Conservation (phyloP, 306 rosid genomes). For the Cucurbita moschata region DNA sequence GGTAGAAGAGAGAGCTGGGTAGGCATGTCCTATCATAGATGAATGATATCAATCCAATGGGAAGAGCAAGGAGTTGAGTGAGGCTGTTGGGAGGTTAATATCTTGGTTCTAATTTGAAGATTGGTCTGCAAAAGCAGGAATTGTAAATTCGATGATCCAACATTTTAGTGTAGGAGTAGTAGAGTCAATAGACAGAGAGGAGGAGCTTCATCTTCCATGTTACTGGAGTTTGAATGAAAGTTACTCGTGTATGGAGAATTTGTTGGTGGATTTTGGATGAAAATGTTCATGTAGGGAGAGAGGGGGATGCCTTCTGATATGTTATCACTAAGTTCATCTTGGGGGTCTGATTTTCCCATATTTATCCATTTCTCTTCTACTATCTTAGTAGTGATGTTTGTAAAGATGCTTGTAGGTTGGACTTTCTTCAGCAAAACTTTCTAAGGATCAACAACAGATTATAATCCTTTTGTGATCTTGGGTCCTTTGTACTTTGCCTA, state of each 20-base stretch:
- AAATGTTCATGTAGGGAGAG: neutral
- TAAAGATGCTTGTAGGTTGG: neutral
- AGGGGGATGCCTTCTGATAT: neutral
- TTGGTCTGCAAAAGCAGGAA: neutral
- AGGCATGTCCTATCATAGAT: conserved; percentile 42
- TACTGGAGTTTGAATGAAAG: neutral
- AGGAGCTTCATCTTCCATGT: neutral
- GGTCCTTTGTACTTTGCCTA: no score
- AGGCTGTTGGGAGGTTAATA: conserved; percentile 68
- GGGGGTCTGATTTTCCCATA: neutral
- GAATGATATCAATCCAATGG: conserved; percentile 32
- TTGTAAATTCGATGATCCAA: neutral
- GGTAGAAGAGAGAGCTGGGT: conserved; percentile 17
- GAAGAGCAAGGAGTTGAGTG: conserved; percentile 20
- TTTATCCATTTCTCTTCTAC: neutral
- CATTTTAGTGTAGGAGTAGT: conserved; percentile 1
- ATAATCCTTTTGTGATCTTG: no score
- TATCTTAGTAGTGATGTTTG: neutral
- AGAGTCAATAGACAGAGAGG: neutral
- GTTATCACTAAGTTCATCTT: neutral
- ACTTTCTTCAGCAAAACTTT: no score
- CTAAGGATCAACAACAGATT: no score
- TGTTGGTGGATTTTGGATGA: neutral
- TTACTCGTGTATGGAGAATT: neutral
- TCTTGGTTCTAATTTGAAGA: conserved; percentile 8